Conservation (phyloP, 179 eudicot genomes). For the Spergularia azorica region DNA sequence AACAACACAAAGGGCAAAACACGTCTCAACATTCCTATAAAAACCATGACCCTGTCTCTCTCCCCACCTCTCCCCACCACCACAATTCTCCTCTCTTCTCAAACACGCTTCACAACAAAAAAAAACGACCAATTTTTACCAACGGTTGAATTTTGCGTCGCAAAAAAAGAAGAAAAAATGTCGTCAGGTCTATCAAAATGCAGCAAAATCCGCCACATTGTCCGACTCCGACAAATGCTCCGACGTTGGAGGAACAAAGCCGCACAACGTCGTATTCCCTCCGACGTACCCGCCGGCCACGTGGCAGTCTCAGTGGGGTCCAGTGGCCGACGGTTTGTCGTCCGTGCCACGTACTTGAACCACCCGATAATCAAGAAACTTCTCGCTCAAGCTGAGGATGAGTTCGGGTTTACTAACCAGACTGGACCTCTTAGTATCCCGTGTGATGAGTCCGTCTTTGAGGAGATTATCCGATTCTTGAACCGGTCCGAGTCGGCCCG, state of each 20-base stretch:
- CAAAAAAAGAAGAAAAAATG: conserved; percentile 32
- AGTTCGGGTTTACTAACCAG: conserved; percentile 57
- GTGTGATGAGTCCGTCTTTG: conserved; percentile 73
- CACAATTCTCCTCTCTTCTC: conserved; percentile 7
- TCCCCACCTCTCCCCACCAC: conserved; percentile 15
- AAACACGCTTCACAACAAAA: neutral
- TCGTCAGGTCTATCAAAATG: conserved; percentile 31
- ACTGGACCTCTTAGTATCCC: conserved; percentile 77
- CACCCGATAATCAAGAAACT: conserved; percentile 69
- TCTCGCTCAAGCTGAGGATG: conserved; percentile 69
- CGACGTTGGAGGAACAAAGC: conserved; percentile 79
- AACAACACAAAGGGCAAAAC: conserved; percentile 31
- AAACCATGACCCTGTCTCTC: conserved; percentile 5
- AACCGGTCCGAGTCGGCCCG: conserved; percentile 45
- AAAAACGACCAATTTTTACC: neutral
- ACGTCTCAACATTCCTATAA: conserved; percentile 30
- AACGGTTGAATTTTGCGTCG: neutral
- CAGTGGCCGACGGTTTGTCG: conserved; percentile 50
- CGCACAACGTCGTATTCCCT: conserved; percentile 39
- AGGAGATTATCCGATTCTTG: conserved; percentile 61
- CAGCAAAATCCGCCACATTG: conserved; percentile 90
- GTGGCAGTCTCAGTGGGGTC: conserved; percentile 69
- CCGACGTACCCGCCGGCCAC: conserved; percentile 84
- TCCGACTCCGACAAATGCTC: conserved; percentile 67
- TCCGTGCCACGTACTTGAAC: conserved; percentile 66